A percentile compares a stretch with the other conserved stretches of the same genome.
These are phyloP conservation scores for Triticum urartu DNA, from an alignment of 176 grass and related monocot genomes.

Conservation along the genomic window DNA sequence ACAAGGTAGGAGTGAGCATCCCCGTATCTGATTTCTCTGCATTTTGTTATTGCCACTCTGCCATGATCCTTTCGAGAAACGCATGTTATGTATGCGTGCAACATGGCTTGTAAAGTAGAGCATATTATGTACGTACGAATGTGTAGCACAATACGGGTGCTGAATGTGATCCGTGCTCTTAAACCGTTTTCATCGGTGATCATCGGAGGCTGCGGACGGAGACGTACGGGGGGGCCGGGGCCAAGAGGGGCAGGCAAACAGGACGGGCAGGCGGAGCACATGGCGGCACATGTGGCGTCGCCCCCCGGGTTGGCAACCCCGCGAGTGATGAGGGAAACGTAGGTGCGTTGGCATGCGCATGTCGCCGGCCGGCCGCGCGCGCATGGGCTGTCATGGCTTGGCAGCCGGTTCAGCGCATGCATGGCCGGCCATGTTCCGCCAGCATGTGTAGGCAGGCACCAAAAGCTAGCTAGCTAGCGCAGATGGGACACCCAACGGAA, in stretches of 20 bases:
- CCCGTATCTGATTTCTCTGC: not conserved
- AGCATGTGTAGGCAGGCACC: not conserved
- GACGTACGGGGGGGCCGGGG: not conserved
- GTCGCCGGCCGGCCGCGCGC: not conserved
- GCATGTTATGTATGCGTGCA: not conserved
- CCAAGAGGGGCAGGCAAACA: not conserved
- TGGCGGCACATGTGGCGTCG: constrained; percentile 48
- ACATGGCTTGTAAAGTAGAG: not conserved
- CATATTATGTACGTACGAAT: not conserved
- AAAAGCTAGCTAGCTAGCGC: not conserved
- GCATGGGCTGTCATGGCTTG: constrained; percentile 8
- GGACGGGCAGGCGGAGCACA: constrained; percentile 29
- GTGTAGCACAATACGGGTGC: not conserved
- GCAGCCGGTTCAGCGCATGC: not conserved
- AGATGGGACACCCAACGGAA: not conserved
- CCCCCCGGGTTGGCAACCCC: constrained; percentile 36
- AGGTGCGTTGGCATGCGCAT: constrained; percentile 48
- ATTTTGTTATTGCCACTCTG: not conserved
- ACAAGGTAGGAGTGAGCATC: not conserved
- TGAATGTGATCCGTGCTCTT: not conserved
- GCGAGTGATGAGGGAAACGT: constrained; percentile 26
- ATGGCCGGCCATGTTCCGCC: not conserved
- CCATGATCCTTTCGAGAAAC: not conserved
- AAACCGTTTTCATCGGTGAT: not conserved
- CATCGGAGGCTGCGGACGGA: not conserved